Evolutionary conservation across 2,329 filamentous ascomycete genomes (phyloP).

Genomic region (Tolypocladium inflatum): DNA sequence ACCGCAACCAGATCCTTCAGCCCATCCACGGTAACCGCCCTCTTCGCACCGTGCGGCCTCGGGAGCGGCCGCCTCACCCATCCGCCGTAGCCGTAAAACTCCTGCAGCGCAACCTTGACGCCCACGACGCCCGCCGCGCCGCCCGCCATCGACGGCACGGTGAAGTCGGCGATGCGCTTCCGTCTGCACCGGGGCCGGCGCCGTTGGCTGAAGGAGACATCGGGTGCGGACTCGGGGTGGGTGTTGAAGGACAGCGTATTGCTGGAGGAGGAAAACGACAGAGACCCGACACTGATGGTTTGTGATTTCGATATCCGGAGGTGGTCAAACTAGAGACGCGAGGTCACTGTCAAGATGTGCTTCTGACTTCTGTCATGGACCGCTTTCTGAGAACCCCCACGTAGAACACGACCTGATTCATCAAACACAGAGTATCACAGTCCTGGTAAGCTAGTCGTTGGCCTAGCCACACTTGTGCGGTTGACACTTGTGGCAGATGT

Average conservation of each 20-base stretch:
- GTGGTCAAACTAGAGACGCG: background rate
- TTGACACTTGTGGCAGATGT: no score
- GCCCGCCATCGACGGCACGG: conserved; percentile 57
- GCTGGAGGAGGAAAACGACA: background rate
- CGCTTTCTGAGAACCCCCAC: background rate
- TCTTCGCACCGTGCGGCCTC: conserved; percentile 48
- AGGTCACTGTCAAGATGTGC: background rate
- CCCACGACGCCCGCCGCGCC: conserved; percentile 61
- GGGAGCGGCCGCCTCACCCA: conserved; percentile 53
- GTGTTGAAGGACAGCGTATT: background rate
- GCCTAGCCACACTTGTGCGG: background rate
- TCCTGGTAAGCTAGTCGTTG: background rate
- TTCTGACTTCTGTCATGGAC: background rate
- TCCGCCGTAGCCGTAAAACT: conserved; percentile 56
- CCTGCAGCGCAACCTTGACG: conserved; percentile 55
- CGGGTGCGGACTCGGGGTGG: background rate
- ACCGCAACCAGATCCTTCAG: conserved; percentile 56
- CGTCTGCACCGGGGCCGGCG: background rate
- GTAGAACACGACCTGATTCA: background rate
- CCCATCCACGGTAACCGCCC: conserved; percentile 43
- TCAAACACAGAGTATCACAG: background rate
- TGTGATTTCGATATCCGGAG: background rate
- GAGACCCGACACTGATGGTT: background rate
- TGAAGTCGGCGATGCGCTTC: conserved; percentile 47
- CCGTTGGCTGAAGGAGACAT: background rate